A percentile compares a stretch with the other conserved stretches of the same genome.
Conservation (phyloP, 805 yeast genomes). For the Zygoascus flipseniorum region DNA sequence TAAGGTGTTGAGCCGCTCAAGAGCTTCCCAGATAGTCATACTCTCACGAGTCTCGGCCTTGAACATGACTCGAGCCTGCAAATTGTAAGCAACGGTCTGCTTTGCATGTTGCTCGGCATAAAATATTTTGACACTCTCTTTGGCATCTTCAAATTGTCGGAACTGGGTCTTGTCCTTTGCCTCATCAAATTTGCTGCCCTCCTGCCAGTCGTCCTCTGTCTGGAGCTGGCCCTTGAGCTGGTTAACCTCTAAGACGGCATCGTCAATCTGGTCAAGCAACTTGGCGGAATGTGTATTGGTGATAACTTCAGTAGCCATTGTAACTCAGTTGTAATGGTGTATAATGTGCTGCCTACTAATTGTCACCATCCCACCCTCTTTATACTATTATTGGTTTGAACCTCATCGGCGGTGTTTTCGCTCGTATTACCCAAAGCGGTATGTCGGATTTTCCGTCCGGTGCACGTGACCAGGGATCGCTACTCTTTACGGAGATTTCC, state of each 20-base stretch:
- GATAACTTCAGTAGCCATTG: background rate
- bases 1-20: conserved; percentile 49
- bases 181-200: conserved; percentile 14
- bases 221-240: conserved; percentile 6
- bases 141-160: conserved; percentile 61
- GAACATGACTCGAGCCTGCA: conserved; percentile 64
- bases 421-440: background rate
- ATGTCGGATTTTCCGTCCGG: background rate
- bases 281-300: background rate
- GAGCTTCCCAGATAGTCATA: conserved; percentile 67
- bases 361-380: background rate
- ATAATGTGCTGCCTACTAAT: no score
- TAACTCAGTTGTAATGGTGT: no score
- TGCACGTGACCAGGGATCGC: background rate
- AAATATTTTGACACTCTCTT: conserved; percentile 57
- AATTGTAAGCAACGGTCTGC: conserved; percentile 65
- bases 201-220: conserved; percentile 12
- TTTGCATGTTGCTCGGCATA: conserved; percentile 60
- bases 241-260: conserved; percentile 15
- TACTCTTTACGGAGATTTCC: background rate
- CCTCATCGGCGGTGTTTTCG: background rate
- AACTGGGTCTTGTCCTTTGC: conserved; percentile 34
- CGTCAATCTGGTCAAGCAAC: conserved; percentile 16
- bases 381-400: background rate
- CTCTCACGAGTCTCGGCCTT: conserved; percentile 57